Evolutionary conservation across 2,329 filamentous ascomycete species (phyloP).

Genomic region (Cordyceps farinosa): DNA sequence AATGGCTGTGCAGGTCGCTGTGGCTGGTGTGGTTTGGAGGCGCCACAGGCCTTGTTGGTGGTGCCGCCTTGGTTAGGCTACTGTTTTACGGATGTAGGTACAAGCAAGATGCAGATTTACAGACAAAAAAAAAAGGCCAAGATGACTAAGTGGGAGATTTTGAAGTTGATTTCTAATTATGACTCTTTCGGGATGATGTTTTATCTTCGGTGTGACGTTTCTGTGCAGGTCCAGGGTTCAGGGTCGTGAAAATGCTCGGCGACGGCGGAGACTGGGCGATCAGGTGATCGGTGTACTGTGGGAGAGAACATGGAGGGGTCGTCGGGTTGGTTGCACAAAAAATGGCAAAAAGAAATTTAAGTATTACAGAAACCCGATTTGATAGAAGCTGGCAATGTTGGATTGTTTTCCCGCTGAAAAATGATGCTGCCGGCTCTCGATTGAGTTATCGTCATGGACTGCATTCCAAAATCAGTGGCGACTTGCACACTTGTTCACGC

Average conservation of each 20-base stretch:
- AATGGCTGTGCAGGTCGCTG: neutral
- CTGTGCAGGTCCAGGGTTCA: no score
- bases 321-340: neutral
- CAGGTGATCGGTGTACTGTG: slow-evolving; percentile 13
- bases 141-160: neutral
- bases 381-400: no score
- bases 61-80: neutral
- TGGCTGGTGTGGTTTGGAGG: neutral
- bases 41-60: neutral
- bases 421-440: neutral
- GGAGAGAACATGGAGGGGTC: neutral
- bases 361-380: no score
- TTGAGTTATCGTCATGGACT: neutral
- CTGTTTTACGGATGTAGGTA: neutral
- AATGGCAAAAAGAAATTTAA: neutral
- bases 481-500: neutral
- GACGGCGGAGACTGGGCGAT: slow-evolving; percentile 13
- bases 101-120: neutral
- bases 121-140: neutral
- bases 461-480: neutral
- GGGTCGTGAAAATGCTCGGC: neutral
- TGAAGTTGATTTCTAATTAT: neutral
- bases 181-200: neutral
- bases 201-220: neutral
- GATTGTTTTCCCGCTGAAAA: no score